Evolutionary conservation across 192 early-diverging fungal species (phyloP), one percentile per base, ranked within the genome.

Genomic region (Linnemannia elongata): DNA sequence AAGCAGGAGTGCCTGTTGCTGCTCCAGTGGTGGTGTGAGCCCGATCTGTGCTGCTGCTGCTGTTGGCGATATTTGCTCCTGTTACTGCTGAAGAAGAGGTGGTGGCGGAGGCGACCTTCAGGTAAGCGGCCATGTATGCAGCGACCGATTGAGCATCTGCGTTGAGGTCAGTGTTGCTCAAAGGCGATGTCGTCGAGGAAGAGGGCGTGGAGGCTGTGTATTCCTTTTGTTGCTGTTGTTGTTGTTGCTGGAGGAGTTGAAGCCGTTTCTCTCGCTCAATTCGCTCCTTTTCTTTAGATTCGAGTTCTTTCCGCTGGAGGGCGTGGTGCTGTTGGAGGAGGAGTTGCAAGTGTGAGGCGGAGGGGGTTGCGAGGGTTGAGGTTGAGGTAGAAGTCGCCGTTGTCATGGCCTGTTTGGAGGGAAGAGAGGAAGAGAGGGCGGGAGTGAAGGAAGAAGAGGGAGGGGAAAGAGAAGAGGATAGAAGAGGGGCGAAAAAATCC

Each of bases 281-380:
- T 7, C 76, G 69, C 24, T 83, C 82, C 30, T 75, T 77, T 22
- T 78, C 82, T 27, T 75, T 77, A 7, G 55, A 49, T 42, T 83
- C 84, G 13, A 81, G 78, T 41, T 86, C 84, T 44, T 81, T 54
- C 3, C 78, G 74, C 49, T 86, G 78, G 20, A 86, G 68, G 18
- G 79, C 84, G 75, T 86, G 84, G 49, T 86, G 84, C 45, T 86
- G 84, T 54, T 86, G 79, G 35, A 86, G 84, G 35, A 86, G 79
- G 6, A 86, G 18, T 57, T 86, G 84, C 35, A 86, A 78, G 77
- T 86, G 79, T 63, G 79, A 27, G 12, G 75, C 79, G 30, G n/a
- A 49, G 1, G 75, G 60, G 24, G 76, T 30, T 18, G 47, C 22
- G 75, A 38, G 17, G 39, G 73, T 45, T 18, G 69, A 38, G 49